Percentiles rank a stretch among this genome's conserved stretches.
These are phyloP conservation scores for Beauveria sp. DNA, from an alignment of 2,329 filamentous ascomycete species.

Conservation along the genomic window DNA sequence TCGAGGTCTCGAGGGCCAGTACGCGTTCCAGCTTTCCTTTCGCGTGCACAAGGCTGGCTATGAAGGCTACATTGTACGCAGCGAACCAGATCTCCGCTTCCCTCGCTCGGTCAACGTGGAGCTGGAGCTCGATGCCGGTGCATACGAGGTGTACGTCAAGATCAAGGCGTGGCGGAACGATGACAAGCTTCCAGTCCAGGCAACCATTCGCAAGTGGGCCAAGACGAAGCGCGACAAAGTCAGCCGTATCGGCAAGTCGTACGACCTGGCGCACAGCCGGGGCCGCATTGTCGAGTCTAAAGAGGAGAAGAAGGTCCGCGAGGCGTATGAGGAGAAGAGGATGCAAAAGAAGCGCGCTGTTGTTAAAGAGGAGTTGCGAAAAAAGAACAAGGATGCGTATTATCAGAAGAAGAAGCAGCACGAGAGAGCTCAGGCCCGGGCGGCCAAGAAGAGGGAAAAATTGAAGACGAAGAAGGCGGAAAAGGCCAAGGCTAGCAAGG, in stretches of 20 bases:
- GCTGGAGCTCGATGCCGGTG: slow-evolving; percentile 64
- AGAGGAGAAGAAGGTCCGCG: slow-evolving; percentile 40
- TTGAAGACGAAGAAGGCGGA: slow-evolving; percentile 25
- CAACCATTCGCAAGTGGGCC: slow-evolving; percentile 54
- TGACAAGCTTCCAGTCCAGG: slow-evolving; percentile 48
- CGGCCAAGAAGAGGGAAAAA: slow-evolving; percentile 65
- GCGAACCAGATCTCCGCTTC: slow-evolving; percentile 50
- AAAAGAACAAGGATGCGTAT: slow-evolving; percentile 23
- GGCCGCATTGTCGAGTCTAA: slow-evolving; percentile 42
- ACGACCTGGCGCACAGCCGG: slow-evolving; percentile 64
- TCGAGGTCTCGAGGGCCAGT: slow-evolving; percentile 48
- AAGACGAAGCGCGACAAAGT: slow-evolving; percentile 63
- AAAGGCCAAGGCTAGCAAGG: background rate
- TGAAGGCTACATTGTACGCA: slow-evolving; percentile 49
- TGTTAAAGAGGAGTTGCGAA: slow-evolving; percentile 28
- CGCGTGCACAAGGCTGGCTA: slow-evolving; percentile 41
- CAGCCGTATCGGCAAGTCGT: slow-evolving; percentile 59
- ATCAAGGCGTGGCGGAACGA: slow-evolving; percentile 58
- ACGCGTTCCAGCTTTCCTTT: slow-evolving; percentile 45
- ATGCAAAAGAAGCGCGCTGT: slow-evolving; percentile 30
- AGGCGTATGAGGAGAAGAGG: slow-evolving; percentile 26
- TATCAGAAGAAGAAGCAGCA: slow-evolving; percentile 30
- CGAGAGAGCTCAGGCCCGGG: slow-evolving; percentile 20
- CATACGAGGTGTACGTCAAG: slow-evolving; percentile 69
- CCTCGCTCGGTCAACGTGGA: slow-evolving; percentile 70